phyloP scores from a whole-genome alignment of 164 flowering plant genomes.

The Stephania japonica region DNA sequence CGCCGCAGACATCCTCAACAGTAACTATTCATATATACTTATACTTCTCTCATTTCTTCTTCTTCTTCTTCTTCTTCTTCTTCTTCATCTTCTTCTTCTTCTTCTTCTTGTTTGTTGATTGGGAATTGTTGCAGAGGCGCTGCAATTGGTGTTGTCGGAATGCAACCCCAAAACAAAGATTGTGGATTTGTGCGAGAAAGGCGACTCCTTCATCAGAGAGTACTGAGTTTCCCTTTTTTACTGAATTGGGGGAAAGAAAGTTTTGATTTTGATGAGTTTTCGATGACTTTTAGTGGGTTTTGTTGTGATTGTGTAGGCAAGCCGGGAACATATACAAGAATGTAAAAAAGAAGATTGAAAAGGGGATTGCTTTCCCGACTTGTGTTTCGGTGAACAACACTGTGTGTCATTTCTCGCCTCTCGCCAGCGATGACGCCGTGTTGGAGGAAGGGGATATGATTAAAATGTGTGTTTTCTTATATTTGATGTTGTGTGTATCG shows the following conservation, averaged over 20 bases:
- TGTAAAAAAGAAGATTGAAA: conserved; percentile 86
- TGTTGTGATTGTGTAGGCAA: conserved; percentile 43
- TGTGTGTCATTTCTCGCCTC: conserved; percentile 89
- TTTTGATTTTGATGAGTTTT: conserved; percentile 1
- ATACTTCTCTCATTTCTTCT: no score
- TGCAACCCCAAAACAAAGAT: conserved; percentile 83
- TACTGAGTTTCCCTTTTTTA: conserved; percentile 23
- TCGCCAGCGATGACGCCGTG: conserved; percentile 71
- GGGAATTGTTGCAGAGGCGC: conserved; percentile 53
- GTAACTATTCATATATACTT: no score
- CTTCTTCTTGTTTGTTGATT: not conserved
- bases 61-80: not conserved
- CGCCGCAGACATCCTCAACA: conserved; percentile 82
- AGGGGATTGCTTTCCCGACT: conserved; percentile 91
- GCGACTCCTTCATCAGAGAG: conserved; percentile 80
- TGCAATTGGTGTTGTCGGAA: conserved; percentile 69
- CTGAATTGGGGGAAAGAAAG: not conserved
- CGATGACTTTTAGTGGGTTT: not conserved
- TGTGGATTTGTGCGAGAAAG: conserved; percentile 85
- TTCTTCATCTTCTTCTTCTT: not conserved
- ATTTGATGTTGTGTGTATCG: not conserved
- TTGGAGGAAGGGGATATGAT: conserved; percentile 78
- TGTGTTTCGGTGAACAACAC: conserved; percentile 87
- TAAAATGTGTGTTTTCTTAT: conserved; percentile 51
- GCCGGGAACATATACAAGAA: conserved; percentile 83